Percentiles rank a stretch among this genome's conserved stretches.
These are phyloP conservation scores for Trametes hirsuta DNA, from an alignment of 1,284 basidiomycete genomes.

Conservation along the genomic window DNA sequence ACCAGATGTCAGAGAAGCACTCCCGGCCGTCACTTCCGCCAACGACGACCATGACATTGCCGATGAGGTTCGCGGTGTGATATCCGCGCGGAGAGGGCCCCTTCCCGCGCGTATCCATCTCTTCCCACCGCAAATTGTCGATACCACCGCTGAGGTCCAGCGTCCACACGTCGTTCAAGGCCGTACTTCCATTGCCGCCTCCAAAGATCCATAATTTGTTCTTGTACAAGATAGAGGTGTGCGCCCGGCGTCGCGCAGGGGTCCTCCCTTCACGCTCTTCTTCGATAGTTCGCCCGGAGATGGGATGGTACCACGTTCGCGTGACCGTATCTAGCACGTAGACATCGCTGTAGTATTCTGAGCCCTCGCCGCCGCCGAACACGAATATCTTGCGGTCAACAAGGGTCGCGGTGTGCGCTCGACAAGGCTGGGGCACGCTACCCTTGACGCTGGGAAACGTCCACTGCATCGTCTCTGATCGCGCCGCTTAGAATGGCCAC, in stretches of 20 bases:
- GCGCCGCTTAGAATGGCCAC: not conserved
- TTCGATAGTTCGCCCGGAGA: slow-evolving; percentile 38
- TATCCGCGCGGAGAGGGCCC: slow-evolving; percentile 81
- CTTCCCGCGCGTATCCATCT: slow-evolving; percentile 49
- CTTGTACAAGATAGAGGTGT: slow-evolving; percentile 80
- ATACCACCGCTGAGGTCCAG: slow-evolving; percentile 62
- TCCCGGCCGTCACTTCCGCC: slow-evolving; percentile 82
- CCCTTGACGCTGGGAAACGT: slow-evolving; percentile 75
- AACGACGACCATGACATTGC: slow-evolving; percentile 82
- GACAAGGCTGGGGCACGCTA: slow-evolving; percentile 77
- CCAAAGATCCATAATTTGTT: slow-evolving; percentile 87
- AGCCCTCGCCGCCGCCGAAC: slow-evolving; percentile 86
- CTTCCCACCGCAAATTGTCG: slow-evolving; percentile 66
- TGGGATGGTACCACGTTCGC: slow-evolving; percentile 66
- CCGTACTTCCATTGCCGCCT: slow-evolving; percentile 88
- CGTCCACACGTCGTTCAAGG: slow-evolving; percentile 90
- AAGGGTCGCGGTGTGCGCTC: slow-evolving; percentile 88
- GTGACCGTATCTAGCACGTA: slow-evolving; percentile 83
- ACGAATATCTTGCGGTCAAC: slow-evolving; percentile 82
- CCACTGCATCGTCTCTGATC: slow-evolving; percentile 89
- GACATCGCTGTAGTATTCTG: slow-evolving; percentile 74
- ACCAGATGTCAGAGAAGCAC: slow-evolving; percentile 88
- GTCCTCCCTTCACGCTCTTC: slow-evolving; percentile 4
- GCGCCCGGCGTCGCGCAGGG: slow-evolving; percentile 80
- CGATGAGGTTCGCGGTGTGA: slow-evolving; percentile 87